Conservation (phyloP, 768 basidiomycete genomes). For the Termitomyces titanicus region DNA sequence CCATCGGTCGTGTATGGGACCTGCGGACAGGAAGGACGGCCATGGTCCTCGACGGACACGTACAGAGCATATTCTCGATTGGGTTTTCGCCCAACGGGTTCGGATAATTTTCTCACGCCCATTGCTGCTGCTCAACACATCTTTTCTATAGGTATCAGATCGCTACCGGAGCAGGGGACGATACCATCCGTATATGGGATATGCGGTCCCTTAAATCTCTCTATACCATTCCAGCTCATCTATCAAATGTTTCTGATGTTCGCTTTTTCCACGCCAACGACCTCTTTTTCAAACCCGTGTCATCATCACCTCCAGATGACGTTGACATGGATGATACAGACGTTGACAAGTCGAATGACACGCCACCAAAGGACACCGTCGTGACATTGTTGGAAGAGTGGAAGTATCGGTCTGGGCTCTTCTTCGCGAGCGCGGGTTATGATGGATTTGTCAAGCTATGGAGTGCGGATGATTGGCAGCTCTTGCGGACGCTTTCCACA, state of each 20-base stretch:
- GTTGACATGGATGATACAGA: conserved; percentile 48
- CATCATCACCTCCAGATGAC: conserved; percentile 31
- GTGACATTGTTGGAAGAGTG: conserved; percentile 57
- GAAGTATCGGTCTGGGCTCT: conserved; percentile 83
- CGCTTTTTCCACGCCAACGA: conserved; percentile 84
- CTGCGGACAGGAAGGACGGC: conserved; percentile 91
- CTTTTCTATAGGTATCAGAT: conserved; percentile 77
- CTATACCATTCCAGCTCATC: conserved; percentile 95
- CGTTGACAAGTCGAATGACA: conserved; percentile 34
- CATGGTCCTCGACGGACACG: conserved; percentile 97
- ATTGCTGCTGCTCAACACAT: conserved; percentile 6
- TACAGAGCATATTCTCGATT: conserved; percentile 86
- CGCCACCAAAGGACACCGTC: conserved; percentile 28
- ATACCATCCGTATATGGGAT: conserved; percentile 99
- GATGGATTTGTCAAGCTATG: conserved; percentile 95
- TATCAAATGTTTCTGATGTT: conserved; percentile 91
- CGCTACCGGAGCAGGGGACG: conserved; percentile 94
- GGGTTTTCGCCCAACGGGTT: conserved; percentile 96
- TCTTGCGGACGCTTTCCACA: conserved; percentile 82
- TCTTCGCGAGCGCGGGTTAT: conserved; percentile 91
- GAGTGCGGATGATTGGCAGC: conserved; percentile 98
- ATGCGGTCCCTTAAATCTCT: conserved; percentile 89
- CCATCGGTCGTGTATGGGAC: conserved; percentile 97
- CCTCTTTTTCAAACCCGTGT: conserved; percentile 38
- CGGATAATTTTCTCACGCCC: conserved; percentile 27